phyloP scores from a whole-genome alignment of 2,329 filamentous ascomycete species.

The Aspergillus fischeri region DNA sequence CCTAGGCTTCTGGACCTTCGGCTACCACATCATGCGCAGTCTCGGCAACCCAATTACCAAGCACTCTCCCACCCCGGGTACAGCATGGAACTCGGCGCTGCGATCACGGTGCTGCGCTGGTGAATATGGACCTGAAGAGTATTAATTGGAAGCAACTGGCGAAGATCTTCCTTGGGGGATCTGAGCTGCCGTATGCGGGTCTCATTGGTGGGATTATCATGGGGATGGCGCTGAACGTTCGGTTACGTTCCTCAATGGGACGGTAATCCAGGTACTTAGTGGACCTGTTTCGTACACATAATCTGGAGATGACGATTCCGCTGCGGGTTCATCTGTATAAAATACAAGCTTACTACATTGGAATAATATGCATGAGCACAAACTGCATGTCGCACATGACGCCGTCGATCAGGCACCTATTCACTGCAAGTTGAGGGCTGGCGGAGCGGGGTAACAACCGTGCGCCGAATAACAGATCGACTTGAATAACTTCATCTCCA shows the following conservation, averaged over 20 bases:
- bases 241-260: constrained; percentile 36
- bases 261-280: background rate
- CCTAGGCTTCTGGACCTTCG: constrained; percentile 39
- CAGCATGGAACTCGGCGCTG: constrained; percentile 39
- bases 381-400: too few relatives aligned
- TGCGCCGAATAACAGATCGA: too few relatives aligned
- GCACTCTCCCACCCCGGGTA: constrained; percentile 28
- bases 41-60: constrained; percentile 43
- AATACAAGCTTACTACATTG: too few relatives aligned
- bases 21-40: constrained; percentile 38
- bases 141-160: constrained; percentile 44
- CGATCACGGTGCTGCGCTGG: constrained; percentile 37
- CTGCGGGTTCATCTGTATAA: too few relatives aligned
- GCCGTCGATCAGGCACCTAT: background rate
- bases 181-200: constrained; percentile 41
- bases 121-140: constrained; percentile 35
- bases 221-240: constrained; percentile 41
- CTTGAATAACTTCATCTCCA: background rate
- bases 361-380: too few relatives aligned
- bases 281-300: too few relatives aligned
- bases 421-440: background rate
- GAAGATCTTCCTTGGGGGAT: constrained; percentile 44
- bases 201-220: constrained; percentile 38
- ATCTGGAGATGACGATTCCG: background rate
- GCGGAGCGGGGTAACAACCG: background rate